These are phyloP conservation scores for Ustulina deusta DNA, from an alignment of 2,329 filamentous ascomycete genomes.

Conservation along the genomic window DNA sequence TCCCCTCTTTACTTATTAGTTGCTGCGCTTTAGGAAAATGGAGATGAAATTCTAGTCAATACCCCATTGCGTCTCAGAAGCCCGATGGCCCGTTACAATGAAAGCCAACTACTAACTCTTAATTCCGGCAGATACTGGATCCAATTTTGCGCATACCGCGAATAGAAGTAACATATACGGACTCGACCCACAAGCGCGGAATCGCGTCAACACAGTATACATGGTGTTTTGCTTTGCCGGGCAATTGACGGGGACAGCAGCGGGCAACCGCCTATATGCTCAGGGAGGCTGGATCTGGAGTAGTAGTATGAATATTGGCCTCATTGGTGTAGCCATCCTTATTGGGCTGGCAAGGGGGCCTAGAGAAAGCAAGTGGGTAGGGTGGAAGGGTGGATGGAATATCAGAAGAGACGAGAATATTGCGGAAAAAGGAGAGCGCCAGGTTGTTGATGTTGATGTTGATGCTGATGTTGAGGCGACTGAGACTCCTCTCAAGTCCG, in stretches of 20 bases:
- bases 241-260: constrained; percentile 76
- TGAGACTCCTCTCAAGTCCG: background rate
- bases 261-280: constrained; percentile 66
- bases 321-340: constrained; percentile 54
- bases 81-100: constrained; percentile 50
- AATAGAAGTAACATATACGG: constrained; percentile 77
- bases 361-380: constrained; percentile 57
- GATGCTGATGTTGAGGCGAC: constrained; percentile 15
- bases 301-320: constrained; percentile 57
- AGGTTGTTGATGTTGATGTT: too few relatives aligned
- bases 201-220: constrained; percentile 83
- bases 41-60: background rate
- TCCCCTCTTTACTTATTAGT: background rate
- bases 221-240: constrained; percentile 82
- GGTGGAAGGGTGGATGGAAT: constrained; percentile 58
- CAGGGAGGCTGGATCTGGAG: constrained; percentile 64
- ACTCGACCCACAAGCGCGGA: constrained; percentile 77
- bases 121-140: constrained; percentile 75
- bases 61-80: background rate
- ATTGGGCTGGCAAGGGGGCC: constrained; percentile 55
- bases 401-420: constrained; percentile 43
- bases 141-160: constrained; percentile 79
- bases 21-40: background rate
- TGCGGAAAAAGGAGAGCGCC: constrained; percentile 22
- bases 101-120: constrained; percentile 1